Base-by-base conservation (phyloP, 768 basidiomycete genomes). In the Mrakia blollopis region DNA sequence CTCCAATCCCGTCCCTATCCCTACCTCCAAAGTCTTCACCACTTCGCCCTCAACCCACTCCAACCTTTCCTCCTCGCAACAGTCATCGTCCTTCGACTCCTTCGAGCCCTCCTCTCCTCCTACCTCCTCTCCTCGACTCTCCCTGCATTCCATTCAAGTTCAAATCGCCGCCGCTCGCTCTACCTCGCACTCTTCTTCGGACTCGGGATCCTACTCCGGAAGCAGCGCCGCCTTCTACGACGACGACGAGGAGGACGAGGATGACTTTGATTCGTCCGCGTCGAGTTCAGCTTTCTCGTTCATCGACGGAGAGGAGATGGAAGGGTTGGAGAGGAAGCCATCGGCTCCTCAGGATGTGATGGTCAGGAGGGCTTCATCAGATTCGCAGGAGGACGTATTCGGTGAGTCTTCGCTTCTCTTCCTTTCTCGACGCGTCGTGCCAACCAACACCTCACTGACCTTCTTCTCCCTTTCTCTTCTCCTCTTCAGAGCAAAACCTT, bases 221-320 rank as follows among this genome's bases (percentile, higher is more conserved):
- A 37, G 25, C 14, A 23, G 21, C 35, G 25, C 35, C 9, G 65
- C 65, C 65, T 68, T 39, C 35, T 41, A n/a, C 25, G 65, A 68
- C 25, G 65, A 68, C 35, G 65, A 67, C 37, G 35, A 39, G 13
- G 65, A 68, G 21, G 63, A 65, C 32, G 65, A 39, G 30, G 63
- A 65, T 11, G 63, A 65, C 63, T 30, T 35, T 21, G 25, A 39
- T 23, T 25, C 32, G 21, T 68, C 65, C 21, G 25, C 37, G 0
- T 35, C 65, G 65, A 37, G 35, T 21, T 37, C 35, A 0, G 65
- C 65, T 18, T 68, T 68, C 37, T 68, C 65, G 65, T 68, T 68
- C 39, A 68, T 68, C 37, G 65, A 68, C 13, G 65, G 65, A 37
- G 65, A 68, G 35, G 65, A 68, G 37, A 44, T 68, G 65, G 65